Evolutionary conservation across 305 asterid genomes (phyloP).

Genomic region (Salvia sclarea): DNA sequence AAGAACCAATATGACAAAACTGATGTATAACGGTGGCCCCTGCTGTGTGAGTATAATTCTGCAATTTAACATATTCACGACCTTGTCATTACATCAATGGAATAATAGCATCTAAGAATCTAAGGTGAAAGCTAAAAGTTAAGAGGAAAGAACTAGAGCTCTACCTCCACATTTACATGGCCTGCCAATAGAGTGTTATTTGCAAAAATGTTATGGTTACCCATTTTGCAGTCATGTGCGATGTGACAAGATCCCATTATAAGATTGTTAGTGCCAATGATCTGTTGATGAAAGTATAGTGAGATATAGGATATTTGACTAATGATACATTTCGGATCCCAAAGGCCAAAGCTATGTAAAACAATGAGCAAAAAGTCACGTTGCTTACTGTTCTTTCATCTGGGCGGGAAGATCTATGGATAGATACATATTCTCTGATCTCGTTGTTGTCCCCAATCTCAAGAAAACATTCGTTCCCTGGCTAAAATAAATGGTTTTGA

Average conservation of each 20-base stretch:
- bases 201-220: constrained; percentile 75
- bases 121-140: constrained; percentile 21
- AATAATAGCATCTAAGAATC: constrained; percentile 17
- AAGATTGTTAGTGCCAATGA: constrained; percentile 82
- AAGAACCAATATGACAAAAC: constrained; percentile 90
- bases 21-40: constrained; percentile 85
- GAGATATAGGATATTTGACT: constrained; percentile 6
- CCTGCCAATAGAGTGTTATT: constrained; percentile 93
- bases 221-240: constrained; percentile 95
- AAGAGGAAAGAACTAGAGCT: constrained; percentile 19
- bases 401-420: constrained; percentile 90
- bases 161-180: constrained; percentile 89
- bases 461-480: constrained; percentile 85
- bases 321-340: constrained; percentile 5
- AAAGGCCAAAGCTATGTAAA: constrained; percentile 11
- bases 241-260: constrained; percentile 96
- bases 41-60: constrained; percentile 86
- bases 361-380: constrained; percentile 25
- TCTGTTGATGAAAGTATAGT: constrained; percentile 47
- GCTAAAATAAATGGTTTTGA: constrained; percentile 45
- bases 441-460: constrained; percentile 93
- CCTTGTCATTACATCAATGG: constrained; percentile 15
- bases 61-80: constrained; percentile 36
- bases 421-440: constrained; percentile 76
- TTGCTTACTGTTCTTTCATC: constrained; percentile 69